A percentile compares a stretch with the other conserved stretches of the same genome.
Evolutionary conservation across 1,139 yeast species (phyloP).

Genomic region (Taphrina communis): DNA sequence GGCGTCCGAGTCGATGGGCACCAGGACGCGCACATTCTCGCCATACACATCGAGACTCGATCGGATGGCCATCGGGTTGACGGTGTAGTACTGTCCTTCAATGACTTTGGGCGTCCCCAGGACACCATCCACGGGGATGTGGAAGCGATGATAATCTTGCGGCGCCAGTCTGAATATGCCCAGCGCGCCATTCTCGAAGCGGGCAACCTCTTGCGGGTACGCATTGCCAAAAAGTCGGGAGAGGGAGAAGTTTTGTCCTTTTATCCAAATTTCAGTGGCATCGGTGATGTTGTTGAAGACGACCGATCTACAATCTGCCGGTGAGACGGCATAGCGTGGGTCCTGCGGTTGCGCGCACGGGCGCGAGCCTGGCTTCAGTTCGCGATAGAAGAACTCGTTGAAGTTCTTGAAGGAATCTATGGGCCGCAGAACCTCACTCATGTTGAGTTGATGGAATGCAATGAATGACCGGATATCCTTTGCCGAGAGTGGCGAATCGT

Average conservation of each 20-base stretch:
- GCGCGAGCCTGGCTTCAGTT: conserved; percentile 73
- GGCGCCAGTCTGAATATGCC: conserved; percentile 91
- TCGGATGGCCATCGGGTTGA: conserved; percentile 95
- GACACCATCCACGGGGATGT: conserved; percentile 78
- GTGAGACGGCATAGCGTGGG: conserved; percentile 65
- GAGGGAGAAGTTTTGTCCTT: conserved; percentile 78
- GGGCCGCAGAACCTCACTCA: conserved; percentile 67
- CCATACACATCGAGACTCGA: conserved; percentile 90
- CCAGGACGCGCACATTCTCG: conserved; percentile 78
- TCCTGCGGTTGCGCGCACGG: conserved; percentile 65
- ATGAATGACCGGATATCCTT: conserved; percentile 76
- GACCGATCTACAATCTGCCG: conserved; percentile 88
- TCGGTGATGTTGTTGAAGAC: conserved; percentile 65
- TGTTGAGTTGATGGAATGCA: conserved; percentile 75
- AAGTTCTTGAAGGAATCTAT: conserved; percentile 67
- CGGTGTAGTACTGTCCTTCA: conserved; percentile 92
- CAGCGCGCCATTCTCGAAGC: conserved; percentile 64
- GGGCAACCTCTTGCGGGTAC: conserved; percentile 58
- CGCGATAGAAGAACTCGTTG: conserved; percentile 87
- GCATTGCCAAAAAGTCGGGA: conserved; percentile 67
- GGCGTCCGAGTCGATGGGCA: conserved; percentile 73
- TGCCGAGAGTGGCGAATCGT: conserved; percentile 71
- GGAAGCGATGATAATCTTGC: conserved; percentile 95
- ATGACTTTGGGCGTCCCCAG: conserved; percentile 70
- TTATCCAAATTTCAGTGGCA: conserved; percentile 87